Evolutionary conservation across 1,284 basidiomycete genomes (phyloP).

Genomic region (Mycena sp.): DNA sequence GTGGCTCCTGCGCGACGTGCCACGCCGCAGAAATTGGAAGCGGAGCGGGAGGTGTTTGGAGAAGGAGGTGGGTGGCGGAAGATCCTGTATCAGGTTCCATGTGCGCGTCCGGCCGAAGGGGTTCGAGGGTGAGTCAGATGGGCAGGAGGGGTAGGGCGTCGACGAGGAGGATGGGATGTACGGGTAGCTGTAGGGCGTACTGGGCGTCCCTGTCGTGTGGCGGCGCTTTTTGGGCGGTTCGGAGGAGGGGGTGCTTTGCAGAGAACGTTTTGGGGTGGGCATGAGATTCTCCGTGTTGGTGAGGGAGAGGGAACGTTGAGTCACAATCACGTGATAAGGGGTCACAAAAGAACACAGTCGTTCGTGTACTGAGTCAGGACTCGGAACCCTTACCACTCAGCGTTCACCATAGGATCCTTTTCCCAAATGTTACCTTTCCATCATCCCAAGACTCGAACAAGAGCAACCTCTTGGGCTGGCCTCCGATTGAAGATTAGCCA

Average conservation of each 20-base stretch:
- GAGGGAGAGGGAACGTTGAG: too few relatives aligned
- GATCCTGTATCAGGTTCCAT: slow-evolving; percentile 40
- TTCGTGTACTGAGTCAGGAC: too few relatives aligned
- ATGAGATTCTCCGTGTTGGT: too few relatives aligned
- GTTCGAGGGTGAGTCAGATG: slow-evolving; percentile 64
- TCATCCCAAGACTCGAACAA: too few relatives aligned
- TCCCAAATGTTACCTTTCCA: too few relatives aligned
- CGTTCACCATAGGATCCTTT: too few relatives aligned
- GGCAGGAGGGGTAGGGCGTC: slow-evolving; percentile 25
- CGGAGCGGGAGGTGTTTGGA: slow-evolving; percentile 71
- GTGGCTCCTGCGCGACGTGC: slow-evolving; percentile 35
- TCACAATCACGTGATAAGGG: too few relatives aligned
- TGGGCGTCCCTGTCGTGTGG: slow-evolving; percentile 7
- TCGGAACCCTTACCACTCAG: too few relatives aligned
- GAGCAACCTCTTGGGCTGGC: too few relatives aligned
- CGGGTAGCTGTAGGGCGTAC: slow-evolving; percentile 7
- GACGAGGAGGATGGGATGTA: neutral
- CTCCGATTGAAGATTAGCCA: too few relatives aligned
- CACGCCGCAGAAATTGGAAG: slow-evolving; percentile 63
- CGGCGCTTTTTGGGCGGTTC: slow-evolving; percentile 19
- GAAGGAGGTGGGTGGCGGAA: slow-evolving; percentile 58
- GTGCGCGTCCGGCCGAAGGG: slow-evolving; percentile 59
- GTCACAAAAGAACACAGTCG: too few relatives aligned
- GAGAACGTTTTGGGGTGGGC: slow-evolving; percentile 7
- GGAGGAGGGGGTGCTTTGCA: slow-evolving; percentile 7